These are phyloP conservation scores for Scytalidium sp. DNA, from an alignment of 2,329 filamentous ascomycete genomes.

Conservation along the genomic window DNA sequence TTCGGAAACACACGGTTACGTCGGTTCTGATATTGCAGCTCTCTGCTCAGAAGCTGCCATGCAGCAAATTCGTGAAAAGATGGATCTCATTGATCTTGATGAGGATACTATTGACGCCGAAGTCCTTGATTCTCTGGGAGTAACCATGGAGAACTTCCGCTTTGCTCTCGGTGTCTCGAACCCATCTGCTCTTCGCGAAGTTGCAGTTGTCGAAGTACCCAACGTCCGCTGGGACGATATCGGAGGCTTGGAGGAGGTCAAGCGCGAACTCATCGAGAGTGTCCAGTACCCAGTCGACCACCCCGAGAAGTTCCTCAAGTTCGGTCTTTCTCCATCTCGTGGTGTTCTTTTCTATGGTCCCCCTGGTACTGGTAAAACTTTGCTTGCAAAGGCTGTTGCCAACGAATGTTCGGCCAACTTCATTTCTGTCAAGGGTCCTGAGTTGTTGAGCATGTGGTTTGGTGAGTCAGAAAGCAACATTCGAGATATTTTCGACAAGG, in stretches of 20 bases:
- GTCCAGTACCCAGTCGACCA: slow-evolving; percentile 99
- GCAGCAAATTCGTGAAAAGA: slow-evolving; percentile 99
- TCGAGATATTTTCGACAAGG: slow-evolving; percentile 99
- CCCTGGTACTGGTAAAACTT: slow-evolving; percentile 99
- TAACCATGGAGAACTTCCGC: slow-evolving; percentile 99
- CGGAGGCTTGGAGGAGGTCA: slow-evolving; percentile 96
- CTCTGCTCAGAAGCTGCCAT: slow-evolving; percentile 99
- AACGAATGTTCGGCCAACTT: slow-evolving; percentile 99
- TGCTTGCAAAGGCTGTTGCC: slow-evolving; percentile 98
- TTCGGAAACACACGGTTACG: slow-evolving; percentile 96
- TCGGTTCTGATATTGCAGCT: slow-evolving; percentile 96
- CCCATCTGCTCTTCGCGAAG: slow-evolving; percentile 96
- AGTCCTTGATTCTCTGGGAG: slow-evolving; percentile 94
- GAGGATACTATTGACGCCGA: slow-evolving; percentile 99
- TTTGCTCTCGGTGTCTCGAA: slow-evolving; percentile 98
- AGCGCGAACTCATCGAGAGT: slow-evolving; percentile 98
- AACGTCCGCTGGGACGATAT: slow-evolving; percentile 99
- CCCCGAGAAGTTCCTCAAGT: slow-evolving; percentile 99
- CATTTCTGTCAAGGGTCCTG: slow-evolving; percentile 98
- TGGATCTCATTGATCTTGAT: slow-evolving; percentile 98
- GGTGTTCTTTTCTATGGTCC: slow-evolving; percentile 99
- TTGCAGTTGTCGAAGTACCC: slow-evolving; percentile 97
- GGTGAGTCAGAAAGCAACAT: slow-evolving; percentile 99
- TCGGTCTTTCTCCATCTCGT: slow-evolving; percentile 93
- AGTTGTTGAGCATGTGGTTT: slow-evolving; percentile 99